Evolutionary conservation across 2,329 filamentous ascomycete genomes (phyloP).

Genomic region (Xylariaceae sp.): DNA sequence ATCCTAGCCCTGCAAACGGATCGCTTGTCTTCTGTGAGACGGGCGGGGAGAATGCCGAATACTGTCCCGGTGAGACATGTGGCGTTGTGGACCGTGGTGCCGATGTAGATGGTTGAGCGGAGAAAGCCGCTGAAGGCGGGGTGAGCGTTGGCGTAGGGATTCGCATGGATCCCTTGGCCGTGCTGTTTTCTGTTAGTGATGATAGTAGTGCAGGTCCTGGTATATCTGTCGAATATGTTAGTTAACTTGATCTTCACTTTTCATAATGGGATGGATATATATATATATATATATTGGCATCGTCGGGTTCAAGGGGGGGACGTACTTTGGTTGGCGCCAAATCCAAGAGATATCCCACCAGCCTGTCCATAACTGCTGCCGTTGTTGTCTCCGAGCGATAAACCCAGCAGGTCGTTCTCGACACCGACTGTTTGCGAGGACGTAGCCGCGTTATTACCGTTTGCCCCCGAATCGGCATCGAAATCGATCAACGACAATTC

Average conservation of each 20-base stretch:
- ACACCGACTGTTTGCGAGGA: slow-evolving; percentile 57
- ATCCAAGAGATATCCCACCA: slow-evolving; percentile 78
- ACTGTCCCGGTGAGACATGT: slow-evolving; percentile 44
- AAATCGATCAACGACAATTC: slow-evolving; percentile 95
- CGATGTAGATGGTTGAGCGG: slow-evolving; percentile 43
- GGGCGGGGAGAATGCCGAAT: slow-evolving; percentile 42
- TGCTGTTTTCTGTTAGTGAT: slow-evolving; percentile 56
- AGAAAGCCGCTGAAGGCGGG: slow-evolving; percentile 51
- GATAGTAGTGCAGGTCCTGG: slow-evolving; percentile 61
- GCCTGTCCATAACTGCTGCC: slow-evolving; percentile 60
- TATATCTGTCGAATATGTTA: slow-evolving; percentile 43
- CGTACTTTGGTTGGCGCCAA: slow-evolving; percentile 63
- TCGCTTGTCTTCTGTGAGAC: slow-evolving; percentile 38
- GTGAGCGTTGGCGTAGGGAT: slow-evolving; percentile 43
- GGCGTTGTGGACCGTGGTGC: slow-evolving; percentile 49
- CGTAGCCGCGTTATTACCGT: slow-evolving; percentile 37
- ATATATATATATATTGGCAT: neutral
- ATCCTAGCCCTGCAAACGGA: slow-evolving; percentile 48
- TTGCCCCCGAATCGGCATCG: slow-evolving; percentile 56
- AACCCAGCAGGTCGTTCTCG: slow-evolving; percentile 84
- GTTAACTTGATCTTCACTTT: slow-evolving; percentile 24
- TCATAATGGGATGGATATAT: neutral
- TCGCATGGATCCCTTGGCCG: slow-evolving; percentile 42
- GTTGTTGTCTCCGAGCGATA: slow-evolving; percentile 66
- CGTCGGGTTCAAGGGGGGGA: slow-evolving; percentile 12